Percentiles rank a stretch among this genome's conserved stretches.
Evolutionary conservation across 441 rosid species (phyloP).

Genomic region (Codiaeum variegatum): DNA sequence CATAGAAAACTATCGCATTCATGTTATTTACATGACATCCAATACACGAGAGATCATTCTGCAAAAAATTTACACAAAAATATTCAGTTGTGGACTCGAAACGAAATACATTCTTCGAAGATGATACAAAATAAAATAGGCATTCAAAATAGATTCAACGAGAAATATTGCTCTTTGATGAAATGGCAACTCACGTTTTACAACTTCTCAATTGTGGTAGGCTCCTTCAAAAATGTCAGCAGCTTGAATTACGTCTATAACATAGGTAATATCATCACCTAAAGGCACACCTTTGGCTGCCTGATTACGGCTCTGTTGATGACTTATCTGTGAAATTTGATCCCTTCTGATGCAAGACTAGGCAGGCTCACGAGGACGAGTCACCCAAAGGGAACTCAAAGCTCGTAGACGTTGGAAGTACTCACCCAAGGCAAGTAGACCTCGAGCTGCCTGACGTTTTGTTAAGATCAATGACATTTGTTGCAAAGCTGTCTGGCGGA

Average conservation of each 20-base stretch:
- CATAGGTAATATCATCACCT: slow-evolving; percentile 20
- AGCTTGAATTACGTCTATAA: slow-evolving; percentile 31
- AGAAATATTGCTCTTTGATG: slow-evolving; percentile 17
- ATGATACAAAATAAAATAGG: slow-evolving; percentile 10
- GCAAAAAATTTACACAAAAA: slow-evolving; percentile 20
- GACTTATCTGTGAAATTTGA: slow-evolving; percentile 4
- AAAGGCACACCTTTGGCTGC: slow-evolving; percentile 21
- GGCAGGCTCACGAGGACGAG: slow-evolving; percentile 59
- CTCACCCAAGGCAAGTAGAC: slow-evolving; percentile 88
- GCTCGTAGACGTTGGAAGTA: slow-evolving; percentile 79
- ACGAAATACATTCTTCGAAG: slow-evolving; percentile 3
- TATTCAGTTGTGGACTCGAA: slow-evolving; percentile 6
- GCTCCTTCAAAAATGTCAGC: slow-evolving; percentile 42
- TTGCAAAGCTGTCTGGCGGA: slow-evolving; percentile 76
- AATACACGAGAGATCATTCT: slow-evolving; percentile 6
- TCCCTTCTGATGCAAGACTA: slow-evolving; percentile 26
- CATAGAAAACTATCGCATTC: neutral
- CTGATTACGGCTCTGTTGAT: slow-evolving; percentile 12
- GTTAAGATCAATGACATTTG: slow-evolving; percentile 79
- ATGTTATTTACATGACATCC: slow-evolving; percentile 13
- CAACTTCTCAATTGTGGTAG: slow-evolving; percentile 26
- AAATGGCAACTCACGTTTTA: slow-evolving; percentile 32
- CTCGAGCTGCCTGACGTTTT: slow-evolving; percentile 74
- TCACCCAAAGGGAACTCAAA: slow-evolving; percentile 72
- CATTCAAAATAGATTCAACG: slow-evolving; percentile 20